Conservation (phyloP, 2,329 filamentous ascomycete genomes). For the Colletotrichum graminicola region DNA sequence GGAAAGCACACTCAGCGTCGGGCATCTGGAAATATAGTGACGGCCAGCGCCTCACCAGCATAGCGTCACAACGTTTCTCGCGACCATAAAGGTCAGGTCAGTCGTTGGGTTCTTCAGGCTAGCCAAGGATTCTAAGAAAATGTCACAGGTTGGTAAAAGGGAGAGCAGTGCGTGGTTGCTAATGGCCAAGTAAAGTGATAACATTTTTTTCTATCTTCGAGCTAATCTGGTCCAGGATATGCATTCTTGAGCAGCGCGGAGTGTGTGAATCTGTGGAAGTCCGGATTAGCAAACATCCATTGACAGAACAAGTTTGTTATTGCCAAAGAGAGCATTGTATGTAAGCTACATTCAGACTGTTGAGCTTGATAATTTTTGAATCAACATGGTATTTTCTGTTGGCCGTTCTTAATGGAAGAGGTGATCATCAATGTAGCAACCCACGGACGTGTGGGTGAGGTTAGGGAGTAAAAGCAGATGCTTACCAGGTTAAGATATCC, state of each 20-base stretch:
- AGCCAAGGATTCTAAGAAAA: neutral
- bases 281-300: neutral
- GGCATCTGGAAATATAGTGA: neutral
- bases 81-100: no score
- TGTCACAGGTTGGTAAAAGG: neutral
- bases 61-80: neutral
- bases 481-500: neutral
- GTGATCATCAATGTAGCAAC: conserved; percentile 38
- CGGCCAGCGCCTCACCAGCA: neutral
- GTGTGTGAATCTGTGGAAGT: neutral
- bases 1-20: neutral
- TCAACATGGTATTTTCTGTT: conserved; percentile 42
- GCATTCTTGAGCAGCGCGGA: neutral
- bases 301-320: neutral
- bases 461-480: neutral
- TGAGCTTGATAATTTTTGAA: conserved; percentile 42
- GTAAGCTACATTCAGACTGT: conserved; percentile 41
- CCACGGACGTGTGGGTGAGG: neutral
- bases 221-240: neutral
- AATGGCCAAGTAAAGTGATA: no score
- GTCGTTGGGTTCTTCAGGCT: no score
- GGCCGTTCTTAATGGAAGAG: conserved; percentile 44
- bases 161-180: neutral
- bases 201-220: neutral
- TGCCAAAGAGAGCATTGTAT: neutral